Conservation (phyloP, 163 green algal species). For the Chlorella variabilis region DNA sequence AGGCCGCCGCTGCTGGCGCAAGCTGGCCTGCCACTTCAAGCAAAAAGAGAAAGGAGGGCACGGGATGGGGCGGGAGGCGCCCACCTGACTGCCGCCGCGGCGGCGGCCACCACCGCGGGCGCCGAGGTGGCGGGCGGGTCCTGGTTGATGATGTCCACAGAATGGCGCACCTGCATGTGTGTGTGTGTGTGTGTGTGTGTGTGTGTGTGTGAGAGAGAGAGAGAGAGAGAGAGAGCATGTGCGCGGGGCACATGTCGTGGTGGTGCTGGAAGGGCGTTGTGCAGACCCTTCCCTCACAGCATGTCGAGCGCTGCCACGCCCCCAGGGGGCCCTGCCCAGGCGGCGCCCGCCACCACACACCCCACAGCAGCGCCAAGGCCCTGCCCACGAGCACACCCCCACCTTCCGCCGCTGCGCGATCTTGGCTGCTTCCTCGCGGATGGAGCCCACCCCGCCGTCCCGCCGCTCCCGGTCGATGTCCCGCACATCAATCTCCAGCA, state of each 20-base stretch:
- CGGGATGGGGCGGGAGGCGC: too few relatives aligned
- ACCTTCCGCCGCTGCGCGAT: conserved; percentile 80
- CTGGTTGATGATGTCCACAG: conserved; percentile 78
- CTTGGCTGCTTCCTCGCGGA: conserved; percentile 52
- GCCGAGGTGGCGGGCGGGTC: conserved; percentile 85
- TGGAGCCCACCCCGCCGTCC: conserved; percentile 73
- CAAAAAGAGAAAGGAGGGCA: too few relatives aligned
- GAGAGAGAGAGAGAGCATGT: neutral
- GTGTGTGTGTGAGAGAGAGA: neutral
- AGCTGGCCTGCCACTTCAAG: too few relatives aligned
- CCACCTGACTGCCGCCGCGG: conserved; percentile 44
- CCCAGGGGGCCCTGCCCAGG: too few relatives aligned
- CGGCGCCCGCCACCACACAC: too few relatives aligned
- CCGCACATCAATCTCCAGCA: conserved; percentile 80
- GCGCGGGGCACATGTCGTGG: too few relatives aligned
- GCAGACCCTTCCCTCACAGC: too few relatives aligned
- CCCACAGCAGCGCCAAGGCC: neutral
- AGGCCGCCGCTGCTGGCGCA: too few relatives aligned
- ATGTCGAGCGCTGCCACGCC: too few relatives aligned
- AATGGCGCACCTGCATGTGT: conserved; percentile 41
- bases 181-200: too few relatives aligned
- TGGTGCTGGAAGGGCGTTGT: too few relatives aligned
- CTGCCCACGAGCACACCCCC: neutral
- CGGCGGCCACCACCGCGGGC: conserved; percentile 65
- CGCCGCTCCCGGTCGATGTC: conserved; percentile 85